A percentile compares a stretch with the other conserved stretches of the same genome.
Evolutionary conservation across 768 basidiomycete species (phyloP).

Genomic region (Pulveroboletus ravenelii): DNA sequence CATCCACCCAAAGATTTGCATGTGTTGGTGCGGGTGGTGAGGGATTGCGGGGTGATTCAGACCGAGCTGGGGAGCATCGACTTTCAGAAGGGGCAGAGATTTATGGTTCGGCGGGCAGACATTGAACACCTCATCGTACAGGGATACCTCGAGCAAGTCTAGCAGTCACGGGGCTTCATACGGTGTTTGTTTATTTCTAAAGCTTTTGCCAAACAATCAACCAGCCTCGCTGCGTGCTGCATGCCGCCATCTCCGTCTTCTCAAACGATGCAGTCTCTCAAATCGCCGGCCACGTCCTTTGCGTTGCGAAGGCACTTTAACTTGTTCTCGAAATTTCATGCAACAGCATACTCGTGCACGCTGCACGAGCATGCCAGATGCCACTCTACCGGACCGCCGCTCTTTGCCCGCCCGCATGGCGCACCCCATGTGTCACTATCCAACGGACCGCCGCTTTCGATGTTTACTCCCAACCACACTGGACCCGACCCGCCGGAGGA

Average conservation of each 20-base stretch:
- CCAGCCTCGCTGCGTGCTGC: background rate
- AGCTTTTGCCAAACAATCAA: constrained; percentile 26
- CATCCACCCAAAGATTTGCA: constrained; percentile 86
- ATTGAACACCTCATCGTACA: constrained; percentile 94
- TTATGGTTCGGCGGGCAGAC: constrained; percentile 81
- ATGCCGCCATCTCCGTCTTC: background rate
- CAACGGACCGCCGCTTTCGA: constrained; percentile 11
- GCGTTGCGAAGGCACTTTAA: background rate
- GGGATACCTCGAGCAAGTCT: constrained; percentile 88
- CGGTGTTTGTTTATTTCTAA: constrained; percentile 19
- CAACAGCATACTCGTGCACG: background rate
- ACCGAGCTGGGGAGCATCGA: constrained; percentile 89
- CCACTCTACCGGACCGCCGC: constrained; percentile 13
- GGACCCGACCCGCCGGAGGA: constrained; percentile 10
- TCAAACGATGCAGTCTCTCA: constrained; percentile 12
- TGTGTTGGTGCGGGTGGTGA: constrained; percentile 79
- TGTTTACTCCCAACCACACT: constrained; percentile 21
- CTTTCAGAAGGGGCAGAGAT: constrained; percentile 85
- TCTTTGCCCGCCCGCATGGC: constrained; percentile 7
- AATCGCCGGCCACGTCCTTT: background rate
- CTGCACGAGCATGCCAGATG: constrained; percentile 1
- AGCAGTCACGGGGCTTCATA: constrained; percentile 5
- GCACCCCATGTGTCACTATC: constrained; percentile 1
- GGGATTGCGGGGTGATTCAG: constrained; percentile 88
- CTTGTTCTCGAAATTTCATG: background rate